These are phyloP conservation scores for Phytophthora fragariaefolia DNA, from an alignment of 352 stramenopile genomes.

Conservation along the genomic window DNA sequence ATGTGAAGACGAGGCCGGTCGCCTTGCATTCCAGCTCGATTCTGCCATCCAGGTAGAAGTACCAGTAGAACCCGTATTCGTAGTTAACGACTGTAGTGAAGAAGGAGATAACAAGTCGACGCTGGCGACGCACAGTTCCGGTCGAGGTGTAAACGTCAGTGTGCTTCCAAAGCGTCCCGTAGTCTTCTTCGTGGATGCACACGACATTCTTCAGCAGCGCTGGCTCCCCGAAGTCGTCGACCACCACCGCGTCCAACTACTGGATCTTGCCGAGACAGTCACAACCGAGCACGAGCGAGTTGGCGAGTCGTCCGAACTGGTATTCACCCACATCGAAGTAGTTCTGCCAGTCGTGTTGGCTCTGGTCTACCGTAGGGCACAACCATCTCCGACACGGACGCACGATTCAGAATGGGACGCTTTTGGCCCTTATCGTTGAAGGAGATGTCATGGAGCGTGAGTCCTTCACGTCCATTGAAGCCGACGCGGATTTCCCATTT, in stretches of 20 bases:
- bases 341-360: slow-evolving; percentile 72
- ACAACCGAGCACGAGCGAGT: slow-evolving; percentile 76
- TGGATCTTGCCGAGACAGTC: slow-evolving; percentile 86
- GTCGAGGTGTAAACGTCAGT: slow-evolving; percentile 35
- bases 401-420: slow-evolving; percentile 46
- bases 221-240: slow-evolving; percentile 58
- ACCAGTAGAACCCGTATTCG: slow-evolving; percentile 82
- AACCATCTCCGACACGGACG: slow-evolving; percentile 1
- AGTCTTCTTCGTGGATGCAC: slow-evolving; percentile 89
- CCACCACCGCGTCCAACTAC: slow-evolving; percentile 80
- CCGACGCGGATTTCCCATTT: slow-evolving; percentile 79
- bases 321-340: slow-evolving; percentile 76
- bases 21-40: slow-evolving; percentile 84
- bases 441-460: slow-evolving; percentile 71
- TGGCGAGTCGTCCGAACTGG: slow-evolving; percentile 70
- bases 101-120: slow-evolving; percentile 77
- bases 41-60: slow-evolving; percentile 70
- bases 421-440: slow-evolving; percentile 38
- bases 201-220: slow-evolving; percentile 66
- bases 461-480: slow-evolving; percentile 79
- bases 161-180: slow-evolving; percentile 82
- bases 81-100: slow-evolving; percentile 86
- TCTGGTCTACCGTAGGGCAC: slow-evolving; percentile 19
- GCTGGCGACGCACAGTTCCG: slow-evolving; percentile 51
- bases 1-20: slow-evolving; percentile 79